phyloP scores from a whole-genome alignment of 768 basidiomycete species.

The Xanthoconium stramineum region DNA sequence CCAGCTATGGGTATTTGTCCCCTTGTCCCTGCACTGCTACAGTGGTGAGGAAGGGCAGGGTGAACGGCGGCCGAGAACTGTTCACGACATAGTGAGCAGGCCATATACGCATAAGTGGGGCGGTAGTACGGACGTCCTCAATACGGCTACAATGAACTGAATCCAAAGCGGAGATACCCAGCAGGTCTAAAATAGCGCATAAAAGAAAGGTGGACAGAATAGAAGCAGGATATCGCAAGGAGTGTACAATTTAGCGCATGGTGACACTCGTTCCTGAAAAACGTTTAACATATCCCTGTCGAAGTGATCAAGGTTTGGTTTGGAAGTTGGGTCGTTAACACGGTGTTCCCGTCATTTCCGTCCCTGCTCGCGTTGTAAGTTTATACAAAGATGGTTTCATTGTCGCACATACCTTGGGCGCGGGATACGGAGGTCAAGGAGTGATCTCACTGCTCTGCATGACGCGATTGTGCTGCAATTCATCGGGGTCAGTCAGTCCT shows the following conservation, averaged over 20 bases:
- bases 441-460: constrained; percentile 14
- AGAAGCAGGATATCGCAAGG: neutral
- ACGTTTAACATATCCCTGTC: neutral
- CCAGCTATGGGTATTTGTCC: no score
- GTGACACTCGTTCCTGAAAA: neutral
- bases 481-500: neutral
- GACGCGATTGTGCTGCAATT: constrained; percentile 14
- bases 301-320: neutral
- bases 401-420: neutral
- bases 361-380: neutral
- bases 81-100: no score
- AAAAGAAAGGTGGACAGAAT: neutral
- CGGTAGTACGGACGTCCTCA: no score
- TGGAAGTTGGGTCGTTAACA: constrained; percentile 6
- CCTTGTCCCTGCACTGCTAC: no score
- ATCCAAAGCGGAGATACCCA: neutral
- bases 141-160: no score
- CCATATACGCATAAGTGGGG: no score
- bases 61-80: neutral
- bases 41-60: no score
- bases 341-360: neutral
- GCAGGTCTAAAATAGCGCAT: neutral
- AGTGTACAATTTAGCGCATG: neutral
- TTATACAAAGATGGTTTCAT: neutral
- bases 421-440: neutral